Evolutionary conservation across 768 basidiomycete genomes (phyloP).

Genomic region (Lactarius indigo): DNA sequence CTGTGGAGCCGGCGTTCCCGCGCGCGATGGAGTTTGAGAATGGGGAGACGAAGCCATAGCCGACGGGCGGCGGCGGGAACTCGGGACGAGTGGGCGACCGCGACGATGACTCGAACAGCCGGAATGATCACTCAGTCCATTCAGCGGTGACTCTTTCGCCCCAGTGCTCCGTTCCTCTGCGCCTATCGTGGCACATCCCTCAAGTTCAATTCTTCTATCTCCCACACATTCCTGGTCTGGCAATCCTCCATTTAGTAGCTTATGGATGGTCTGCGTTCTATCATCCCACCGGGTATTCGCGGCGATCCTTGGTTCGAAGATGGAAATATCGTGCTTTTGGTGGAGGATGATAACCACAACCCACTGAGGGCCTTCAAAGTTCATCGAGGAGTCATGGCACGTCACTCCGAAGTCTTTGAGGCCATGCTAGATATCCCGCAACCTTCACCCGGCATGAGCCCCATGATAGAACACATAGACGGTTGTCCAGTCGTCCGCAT

Average conservation of each 20-base stretch:
- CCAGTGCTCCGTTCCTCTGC: neutral
- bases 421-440: conserved; percentile 53
- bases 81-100: neutral
- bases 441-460: conserved; percentile 27
- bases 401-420: conserved; percentile 56
- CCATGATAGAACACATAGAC: conserved; percentile 37
- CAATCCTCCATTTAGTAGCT: neutral
- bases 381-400: conserved; percentile 42
- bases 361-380: conserved; percentile 46
- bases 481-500: conserved; percentile 50
- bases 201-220: neutral
- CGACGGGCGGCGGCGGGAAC: neutral
- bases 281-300: conserved; percentile 21
- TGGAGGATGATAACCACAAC: conserved; percentile 32
- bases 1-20: conserved; percentile 35
- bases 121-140: neutral
- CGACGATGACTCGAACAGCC: neutral
- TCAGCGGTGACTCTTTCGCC: neutral
- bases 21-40: conserved; percentile 36
- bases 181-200: neutral
- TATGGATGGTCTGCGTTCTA: conserved; percentile 11
- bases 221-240: neutral
- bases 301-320: conserved; percentile 59
- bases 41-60: conserved; percentile 18
- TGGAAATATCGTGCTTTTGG: conserved; percentile 52